A percentile compares a stretch with the other conserved stretches of the same genome.
phyloP scores from a whole-genome alignment of 2,329 filamentous ascomycete genomes.

The Raffaelea arxii region DNA sequence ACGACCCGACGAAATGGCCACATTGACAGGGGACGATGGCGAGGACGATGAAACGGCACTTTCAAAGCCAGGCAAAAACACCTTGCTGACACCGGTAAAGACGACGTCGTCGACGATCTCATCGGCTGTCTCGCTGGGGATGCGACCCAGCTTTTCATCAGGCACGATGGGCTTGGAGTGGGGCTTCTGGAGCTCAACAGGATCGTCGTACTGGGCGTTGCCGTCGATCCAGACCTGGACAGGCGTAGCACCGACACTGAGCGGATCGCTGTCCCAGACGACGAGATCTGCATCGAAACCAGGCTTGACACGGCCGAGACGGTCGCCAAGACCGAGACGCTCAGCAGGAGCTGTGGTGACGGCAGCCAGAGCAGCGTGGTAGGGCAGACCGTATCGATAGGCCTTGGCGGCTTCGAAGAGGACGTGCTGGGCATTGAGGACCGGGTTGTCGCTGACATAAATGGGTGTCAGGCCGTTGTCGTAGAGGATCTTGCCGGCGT shows the following conservation, averaged over 20 bases:
- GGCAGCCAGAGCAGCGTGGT: slow-evolving; percentile 47
- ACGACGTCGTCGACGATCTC: slow-evolving; percentile 34
- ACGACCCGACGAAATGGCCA: slow-evolving; percentile 41
- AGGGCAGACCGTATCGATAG: slow-evolving; percentile 50
- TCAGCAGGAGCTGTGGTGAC: slow-evolving; percentile 52
- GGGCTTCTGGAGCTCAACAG: slow-evolving; percentile 45
- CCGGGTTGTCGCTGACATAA: slow-evolving; percentile 63
- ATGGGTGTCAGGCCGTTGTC: slow-evolving; percentile 55
- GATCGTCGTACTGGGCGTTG: slow-evolving; percentile 44
- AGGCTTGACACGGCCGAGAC: slow-evolving; percentile 51
- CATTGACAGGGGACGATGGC: too few species aligned
- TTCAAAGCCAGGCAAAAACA: slow-evolving; percentile 35
- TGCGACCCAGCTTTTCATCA: slow-evolving; percentile 28
- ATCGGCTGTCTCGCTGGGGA: slow-evolving; percentile 20
- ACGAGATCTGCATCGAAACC: slow-evolving; percentile 53
- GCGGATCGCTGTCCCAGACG: slow-evolving; percentile 53
- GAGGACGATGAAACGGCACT: too few species aligned
- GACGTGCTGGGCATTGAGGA: slow-evolving; percentile 60
- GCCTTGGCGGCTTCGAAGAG: slow-evolving; percentile 54
- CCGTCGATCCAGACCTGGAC: slow-evolving; percentile 57
- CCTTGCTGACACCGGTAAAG: slow-evolving; percentile 46
- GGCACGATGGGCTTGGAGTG: slow-evolving; percentile 26
- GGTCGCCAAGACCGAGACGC: slow-evolving; percentile 44
- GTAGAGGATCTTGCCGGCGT: slow-evolving; percentile 55
- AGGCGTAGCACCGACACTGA: slow-evolving; percentile 49